phyloP scores from a whole-genome alignment of 805 yeast genomes.

The Starmerella vaccinii region DNA sequence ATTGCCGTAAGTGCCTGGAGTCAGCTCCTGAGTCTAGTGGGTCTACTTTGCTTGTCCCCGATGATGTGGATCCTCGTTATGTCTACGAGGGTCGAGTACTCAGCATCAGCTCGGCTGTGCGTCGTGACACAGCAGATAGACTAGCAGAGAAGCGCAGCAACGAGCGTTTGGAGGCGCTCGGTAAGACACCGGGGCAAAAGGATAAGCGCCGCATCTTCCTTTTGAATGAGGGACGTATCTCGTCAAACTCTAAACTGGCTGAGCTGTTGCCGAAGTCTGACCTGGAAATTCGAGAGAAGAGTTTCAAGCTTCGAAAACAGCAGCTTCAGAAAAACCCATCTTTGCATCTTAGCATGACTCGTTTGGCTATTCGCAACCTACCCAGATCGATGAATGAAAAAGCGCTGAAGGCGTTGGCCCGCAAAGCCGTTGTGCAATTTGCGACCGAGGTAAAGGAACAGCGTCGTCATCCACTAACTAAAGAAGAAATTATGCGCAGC shows the following conservation, averaged over 20 bases:
- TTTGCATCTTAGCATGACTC: slow-evolving; percentile 82
- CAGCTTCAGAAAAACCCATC: slow-evolving; percentile 86
- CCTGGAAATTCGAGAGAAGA: slow-evolving; percentile 76
- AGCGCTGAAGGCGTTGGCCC: slow-evolving; percentile 79
- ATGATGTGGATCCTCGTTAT: slow-evolving; percentile 76
- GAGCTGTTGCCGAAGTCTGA: slow-evolving; percentile 57
- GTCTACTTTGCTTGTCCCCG: slow-evolving; percentile 67
- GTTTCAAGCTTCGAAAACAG: slow-evolving; percentile 73
- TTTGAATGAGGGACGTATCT: slow-evolving; percentile 88
- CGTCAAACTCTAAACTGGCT: slow-evolving; percentile 70
- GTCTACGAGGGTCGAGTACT: slow-evolving; percentile 88
- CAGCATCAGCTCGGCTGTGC: slow-evolving; percentile 75
- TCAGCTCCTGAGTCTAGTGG: slow-evolving; percentile 69
- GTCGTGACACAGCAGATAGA: slow-evolving; percentile 66
- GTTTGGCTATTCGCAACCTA: slow-evolving; percentile 86
- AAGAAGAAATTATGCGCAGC: slow-evolving; percentile 80
- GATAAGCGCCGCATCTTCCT: slow-evolving; percentile 79
- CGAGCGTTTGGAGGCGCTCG: slow-evolving; percentile 64
- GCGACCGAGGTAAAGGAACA: slow-evolving; percentile 76
- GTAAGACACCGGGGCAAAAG: slow-evolving; percentile 66
- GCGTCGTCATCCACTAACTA: slow-evolving; percentile 70
- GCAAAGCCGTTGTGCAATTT: slow-evolving; percentile 89
- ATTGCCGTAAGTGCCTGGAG: slow-evolving; percentile 56
- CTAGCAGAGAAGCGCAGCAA: slow-evolving; percentile 64
- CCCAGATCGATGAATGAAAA: slow-evolving; percentile 88